phyloP scores from a whole-genome alignment of 106 monocot species.

The Dendrobium catenatum region DNA sequence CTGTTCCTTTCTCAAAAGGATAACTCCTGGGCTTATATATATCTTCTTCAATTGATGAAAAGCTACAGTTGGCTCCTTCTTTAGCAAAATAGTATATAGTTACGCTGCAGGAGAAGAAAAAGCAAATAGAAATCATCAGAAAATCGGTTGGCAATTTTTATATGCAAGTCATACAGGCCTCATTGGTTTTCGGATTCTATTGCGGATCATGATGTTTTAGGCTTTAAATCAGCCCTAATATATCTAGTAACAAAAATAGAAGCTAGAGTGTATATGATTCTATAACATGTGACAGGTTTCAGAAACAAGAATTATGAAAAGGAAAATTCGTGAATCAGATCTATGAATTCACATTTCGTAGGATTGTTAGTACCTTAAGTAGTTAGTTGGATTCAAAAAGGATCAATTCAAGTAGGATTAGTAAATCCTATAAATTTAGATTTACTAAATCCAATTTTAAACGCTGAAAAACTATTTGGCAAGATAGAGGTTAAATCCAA shows the following conservation, averaged over 20 bases:
- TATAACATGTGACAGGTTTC: background rate
- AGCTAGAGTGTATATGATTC: background rate
- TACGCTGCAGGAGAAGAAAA: constrained; percentile 34
- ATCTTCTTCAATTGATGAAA: constrained; percentile 36
- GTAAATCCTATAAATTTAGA: no score
- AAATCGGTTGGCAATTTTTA: background rate
- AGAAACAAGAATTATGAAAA: background rate
- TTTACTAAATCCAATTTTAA: no score
- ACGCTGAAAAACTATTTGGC: no score
- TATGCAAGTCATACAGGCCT: background rate
- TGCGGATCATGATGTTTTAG: background rate
- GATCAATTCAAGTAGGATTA: no score
- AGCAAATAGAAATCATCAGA: background rate
- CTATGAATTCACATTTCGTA: background rate
- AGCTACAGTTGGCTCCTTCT: constrained; percentile 46
- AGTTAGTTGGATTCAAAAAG: no score
- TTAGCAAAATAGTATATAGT: constrained; percentile 93
- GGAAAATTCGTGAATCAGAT: background rate
- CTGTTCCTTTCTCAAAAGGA: constrained; percentile 54
- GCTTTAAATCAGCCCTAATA: background rate
- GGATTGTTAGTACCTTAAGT: no score
- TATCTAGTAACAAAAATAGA: background rate
- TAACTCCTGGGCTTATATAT: constrained; percentile 35
- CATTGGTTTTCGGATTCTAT: background rate
- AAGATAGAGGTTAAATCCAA: no score